phyloP scores from a whole-genome alignment of 805 yeast species.

The Starmerella vaccinii region DNA sequence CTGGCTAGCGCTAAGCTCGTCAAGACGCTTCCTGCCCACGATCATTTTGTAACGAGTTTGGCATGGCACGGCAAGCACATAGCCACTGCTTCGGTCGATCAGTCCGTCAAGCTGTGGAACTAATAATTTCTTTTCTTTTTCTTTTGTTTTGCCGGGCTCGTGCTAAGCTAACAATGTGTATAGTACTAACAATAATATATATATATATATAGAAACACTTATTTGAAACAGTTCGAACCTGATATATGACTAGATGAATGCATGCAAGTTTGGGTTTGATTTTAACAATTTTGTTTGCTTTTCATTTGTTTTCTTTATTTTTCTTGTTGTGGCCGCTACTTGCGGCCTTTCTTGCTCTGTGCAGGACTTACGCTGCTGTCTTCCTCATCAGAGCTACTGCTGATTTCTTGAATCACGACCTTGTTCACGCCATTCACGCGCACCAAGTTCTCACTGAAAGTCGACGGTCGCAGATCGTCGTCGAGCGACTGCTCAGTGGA shows the following conservation, averaged over 20 bases:
- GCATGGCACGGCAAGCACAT: conserved; percentile 36
- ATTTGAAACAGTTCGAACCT: no score
- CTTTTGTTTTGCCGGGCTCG: no score
- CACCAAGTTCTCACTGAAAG: conserved; percentile 73
- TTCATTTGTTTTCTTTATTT: no score
- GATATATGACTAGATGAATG: no score
- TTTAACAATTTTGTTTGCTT: no score
- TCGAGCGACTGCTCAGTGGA: conserved; percentile 7
- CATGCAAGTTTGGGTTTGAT: no score
- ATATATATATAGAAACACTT: not conserved
- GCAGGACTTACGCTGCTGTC: not conserved
- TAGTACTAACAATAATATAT: no score
- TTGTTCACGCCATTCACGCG: conserved; percentile 75
- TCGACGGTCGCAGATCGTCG: conserved; percentile 36
- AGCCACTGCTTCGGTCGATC: conserved; percentile 56
- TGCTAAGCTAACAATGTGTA: no score
- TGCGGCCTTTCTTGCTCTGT: not conserved
- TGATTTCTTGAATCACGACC: conserved; percentile 47
- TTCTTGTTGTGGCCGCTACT: no score
- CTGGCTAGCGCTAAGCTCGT: conserved; percentile 39
- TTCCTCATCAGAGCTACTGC: conserved; percentile 9
- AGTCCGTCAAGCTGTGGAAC: conserved; percentile 45
- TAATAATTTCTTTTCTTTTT: not conserved
- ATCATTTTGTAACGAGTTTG: conserved; percentile 64
- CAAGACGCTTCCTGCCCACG: conserved; percentile 47